These are phyloP conservation scores for Lentinula aciculospora DNA, from an alignment of 768 basidiomycete genomes.

Conservation along the genomic window DNA sequence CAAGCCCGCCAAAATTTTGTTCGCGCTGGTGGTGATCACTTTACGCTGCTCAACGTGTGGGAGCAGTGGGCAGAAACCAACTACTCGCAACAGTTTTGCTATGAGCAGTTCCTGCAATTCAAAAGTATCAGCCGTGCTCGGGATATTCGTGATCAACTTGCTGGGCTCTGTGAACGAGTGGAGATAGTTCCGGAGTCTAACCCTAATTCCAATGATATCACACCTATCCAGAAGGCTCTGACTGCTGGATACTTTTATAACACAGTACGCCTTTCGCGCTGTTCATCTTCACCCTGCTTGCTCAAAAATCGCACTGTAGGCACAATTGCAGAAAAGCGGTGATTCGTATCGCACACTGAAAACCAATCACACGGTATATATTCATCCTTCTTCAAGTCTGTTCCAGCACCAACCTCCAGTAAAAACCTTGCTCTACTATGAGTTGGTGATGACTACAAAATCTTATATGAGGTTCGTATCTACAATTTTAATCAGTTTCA, in stretches of 20 bases:
- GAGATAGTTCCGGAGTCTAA: slow-evolving; percentile 86
- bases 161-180: slow-evolving; percentile 93
- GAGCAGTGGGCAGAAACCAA: slow-evolving; percentile 99
- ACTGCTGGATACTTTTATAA: slow-evolving; percentile 97
- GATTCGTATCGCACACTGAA: slow-evolving; percentile 97
- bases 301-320: slow-evolving; percentile 38
- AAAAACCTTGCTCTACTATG: slow-evolving; percentile 88
- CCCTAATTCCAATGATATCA: slow-evolving; percentile 90
- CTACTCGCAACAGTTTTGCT: slow-evolving; percentile 95
- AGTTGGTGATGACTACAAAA: slow-evolving; percentile 95
- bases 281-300: background rate
- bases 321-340: slow-evolving; percentile 89
- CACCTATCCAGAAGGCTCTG: slow-evolving; percentile 91
- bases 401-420: slow-evolving; percentile 96
- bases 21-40: slow-evolving; percentile 94
- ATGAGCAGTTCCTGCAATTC: slow-evolving; percentile 92
- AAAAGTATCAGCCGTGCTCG: slow-evolving; percentile 92
- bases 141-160: slow-evolving; percentile 94
- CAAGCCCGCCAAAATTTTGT: slow-evolving; percentile 97
- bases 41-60: slow-evolving; percentile 96
- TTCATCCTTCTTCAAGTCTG: slow-evolving; percentile 92
- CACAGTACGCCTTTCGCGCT: slow-evolving; percentile 46
- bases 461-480: slow-evolving; percentile 79
- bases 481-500: background rate
- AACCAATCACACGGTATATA: slow-evolving; percentile 92